phyloP scores from a whole-genome alignment of 805 yeast species.

The Myxozyma vanderwaltii region DNA sequence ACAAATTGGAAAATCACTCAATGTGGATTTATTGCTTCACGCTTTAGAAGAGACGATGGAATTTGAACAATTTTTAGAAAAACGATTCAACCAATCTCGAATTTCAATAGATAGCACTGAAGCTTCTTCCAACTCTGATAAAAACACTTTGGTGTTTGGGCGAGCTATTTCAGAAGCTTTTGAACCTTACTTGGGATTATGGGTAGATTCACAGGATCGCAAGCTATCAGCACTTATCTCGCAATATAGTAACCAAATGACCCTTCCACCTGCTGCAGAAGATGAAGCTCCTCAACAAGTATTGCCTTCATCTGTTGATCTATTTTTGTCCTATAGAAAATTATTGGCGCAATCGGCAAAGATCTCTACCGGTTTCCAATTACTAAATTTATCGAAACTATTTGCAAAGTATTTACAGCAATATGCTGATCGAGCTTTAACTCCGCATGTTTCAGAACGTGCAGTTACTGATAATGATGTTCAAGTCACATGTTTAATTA shows the following conservation, averaged over 20 bases:
- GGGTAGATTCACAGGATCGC: conserved; percentile 85
- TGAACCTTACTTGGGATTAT: conserved; percentile 79
- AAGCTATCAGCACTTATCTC: conserved; percentile 61
- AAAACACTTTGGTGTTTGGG: conserved; percentile 40
- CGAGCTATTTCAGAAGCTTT: conserved; percentile 63
- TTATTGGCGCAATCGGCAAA: conserved; percentile 69
- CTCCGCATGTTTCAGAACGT: conserved; percentile 26
- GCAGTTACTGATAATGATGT: conserved; percentile 60
- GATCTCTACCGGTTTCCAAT: conserved; percentile 50
- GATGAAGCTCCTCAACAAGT: conserved; percentile 63
- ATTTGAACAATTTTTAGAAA: conserved; percentile 73
- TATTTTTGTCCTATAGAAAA: conserved; percentile 76
- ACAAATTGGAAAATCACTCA: conserved; percentile 42
- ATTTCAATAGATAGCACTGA: conserved; percentile 23
- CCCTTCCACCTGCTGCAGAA: conserved; percentile 51
- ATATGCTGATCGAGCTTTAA: conserved; percentile 55
- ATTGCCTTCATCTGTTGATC: conserved; percentile 81
- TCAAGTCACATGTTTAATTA: conserved; percentile 64
- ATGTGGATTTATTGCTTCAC: conserved; percentile 66
- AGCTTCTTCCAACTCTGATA: conserved; percentile 39
- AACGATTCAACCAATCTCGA: conserved; percentile 50
- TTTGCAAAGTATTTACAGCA: conserved; percentile 67
- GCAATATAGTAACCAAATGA: conserved; percentile 62
- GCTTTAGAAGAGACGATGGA: conserved; percentile 78
- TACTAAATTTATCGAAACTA: conserved; percentile 55